These are phyloP conservation scores for Globisporangium acanthophoron DNA, from an alignment of 352 stramenopile species.

Conservation along the genomic window DNA sequence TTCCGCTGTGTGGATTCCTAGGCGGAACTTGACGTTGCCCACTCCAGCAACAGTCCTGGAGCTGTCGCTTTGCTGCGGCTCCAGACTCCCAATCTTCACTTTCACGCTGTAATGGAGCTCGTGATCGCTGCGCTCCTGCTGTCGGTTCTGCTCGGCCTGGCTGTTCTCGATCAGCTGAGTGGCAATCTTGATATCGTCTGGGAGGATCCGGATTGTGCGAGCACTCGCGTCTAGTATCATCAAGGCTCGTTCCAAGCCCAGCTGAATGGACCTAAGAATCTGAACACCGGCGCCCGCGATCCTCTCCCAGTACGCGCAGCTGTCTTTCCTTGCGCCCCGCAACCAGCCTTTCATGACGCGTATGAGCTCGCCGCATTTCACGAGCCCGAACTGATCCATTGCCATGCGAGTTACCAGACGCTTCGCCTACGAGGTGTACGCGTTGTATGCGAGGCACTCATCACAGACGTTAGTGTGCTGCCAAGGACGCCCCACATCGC, in stretches of 20 bases:
- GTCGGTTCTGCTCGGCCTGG: background rate
- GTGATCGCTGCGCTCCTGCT: slow-evolving; percentile 13
- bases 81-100: slow-evolving; percentile 18
- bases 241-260: slow-evolving; percentile 11
- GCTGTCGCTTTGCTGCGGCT: background rate
- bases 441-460: background rate
- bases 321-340: slow-evolving; percentile 19
- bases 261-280: slow-evolving; percentile 16
- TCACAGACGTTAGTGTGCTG: background rate
- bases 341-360: slow-evolving; percentile 45
- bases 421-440: slow-evolving; percentile 22
- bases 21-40: slow-evolving; percentile 34
- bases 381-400: slow-evolving; percentile 34
- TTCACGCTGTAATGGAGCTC: slow-evolving; percentile 35
- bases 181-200: slow-evolving; percentile 5
- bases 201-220: slow-evolving; percentile 8
- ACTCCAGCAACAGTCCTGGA: background rate
- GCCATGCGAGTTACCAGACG: slow-evolving; percentile 24
- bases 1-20: slow-evolving; percentile 25
- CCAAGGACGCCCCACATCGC: background rate
- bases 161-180: slow-evolving; percentile 5
- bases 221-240: slow-evolving; percentile 6
- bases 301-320: slow-evolving; percentile 29
- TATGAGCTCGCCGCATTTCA: slow-evolving; percentile 42
- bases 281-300: slow-evolving; percentile 15